A percentile compares a stretch with the other conserved stretches of the same genome.
These are phyloP conservation scores for Cardamine occulta DNA, from an alignment of 345 rosid genomes.

Conservation along the genomic window DNA sequence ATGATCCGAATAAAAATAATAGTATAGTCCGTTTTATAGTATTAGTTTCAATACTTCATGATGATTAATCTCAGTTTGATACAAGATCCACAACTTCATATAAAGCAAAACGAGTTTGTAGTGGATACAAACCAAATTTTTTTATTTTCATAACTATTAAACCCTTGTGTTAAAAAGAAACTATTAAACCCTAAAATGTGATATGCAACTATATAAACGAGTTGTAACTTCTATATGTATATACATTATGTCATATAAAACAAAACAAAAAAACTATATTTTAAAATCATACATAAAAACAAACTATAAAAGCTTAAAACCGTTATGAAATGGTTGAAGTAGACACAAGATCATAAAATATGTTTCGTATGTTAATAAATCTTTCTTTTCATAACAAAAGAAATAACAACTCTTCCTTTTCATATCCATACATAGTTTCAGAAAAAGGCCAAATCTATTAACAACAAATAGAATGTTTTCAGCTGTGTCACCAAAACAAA, in stretches of 20 bases:
- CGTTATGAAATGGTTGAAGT: constrained; percentile 3
- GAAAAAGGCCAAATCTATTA: neutral
- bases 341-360: constrained; percentile 4
- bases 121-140: no score
- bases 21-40: no score
- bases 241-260: neutral
- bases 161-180: neutral
- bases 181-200: neutral
- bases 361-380: neutral
- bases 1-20: no score
- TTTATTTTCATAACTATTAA: neutral
- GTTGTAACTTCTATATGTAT: neutral
- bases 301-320: constrained; percentile 1
- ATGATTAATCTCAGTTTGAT: no score
- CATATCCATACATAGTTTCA: neutral
- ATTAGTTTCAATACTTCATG: no score
- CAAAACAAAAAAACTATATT: neutral
- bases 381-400: neutral
- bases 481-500: neutral
- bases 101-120: no score
- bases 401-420: constrained; percentile 3
- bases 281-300: neutral
- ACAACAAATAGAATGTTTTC: constrained; percentile 9
- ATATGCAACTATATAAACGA: neutral
- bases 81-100: no score